A percentile compares a stretch with the other conserved stretches of the same genome.
Evolutionary conservation across 305 asterid genomes (phyloP).

Genomic region (Fraxinus albicans): DNA sequence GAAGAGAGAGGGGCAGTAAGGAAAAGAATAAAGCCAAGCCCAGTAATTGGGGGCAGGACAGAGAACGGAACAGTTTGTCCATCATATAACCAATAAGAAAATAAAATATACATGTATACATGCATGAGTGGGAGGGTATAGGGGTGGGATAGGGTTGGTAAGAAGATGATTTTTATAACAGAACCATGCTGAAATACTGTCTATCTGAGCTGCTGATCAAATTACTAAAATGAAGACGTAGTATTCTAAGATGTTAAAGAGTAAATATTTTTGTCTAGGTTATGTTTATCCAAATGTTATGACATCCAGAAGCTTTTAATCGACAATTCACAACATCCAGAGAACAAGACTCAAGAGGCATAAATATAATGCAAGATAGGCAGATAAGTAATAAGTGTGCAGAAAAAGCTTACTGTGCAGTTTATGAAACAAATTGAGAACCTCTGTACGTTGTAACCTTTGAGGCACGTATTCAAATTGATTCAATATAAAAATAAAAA

Average conservation of each 20-base stretch:
- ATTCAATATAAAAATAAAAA: background rate
- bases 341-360: background rate
- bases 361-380: background rate
- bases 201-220: background rate
- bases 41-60: background rate
- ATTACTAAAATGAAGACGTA: background rate
- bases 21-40: slow-evolving; percentile 13
- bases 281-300: slow-evolving; percentile 13
- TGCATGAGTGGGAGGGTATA: background rate
- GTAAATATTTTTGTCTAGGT: background rate
- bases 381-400: background rate
- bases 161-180: background rate
- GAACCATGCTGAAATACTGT: background rate
- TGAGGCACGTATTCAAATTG: background rate
- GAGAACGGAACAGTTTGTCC: background rate
- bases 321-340: background rate
- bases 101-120: background rate
- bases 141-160: background rate
- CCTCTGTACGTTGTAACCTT: background rate
- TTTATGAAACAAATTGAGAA: background rate
- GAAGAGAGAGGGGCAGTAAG: slow-evolving; percentile 23
- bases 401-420: background rate
- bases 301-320: slow-evolving; percentile 1
- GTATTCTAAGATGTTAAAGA: background rate
- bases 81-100: background rate